Conservation (phyloP, 495 filamentous ascomycete genomes). For the Penicillium pancosmium region DNA sequence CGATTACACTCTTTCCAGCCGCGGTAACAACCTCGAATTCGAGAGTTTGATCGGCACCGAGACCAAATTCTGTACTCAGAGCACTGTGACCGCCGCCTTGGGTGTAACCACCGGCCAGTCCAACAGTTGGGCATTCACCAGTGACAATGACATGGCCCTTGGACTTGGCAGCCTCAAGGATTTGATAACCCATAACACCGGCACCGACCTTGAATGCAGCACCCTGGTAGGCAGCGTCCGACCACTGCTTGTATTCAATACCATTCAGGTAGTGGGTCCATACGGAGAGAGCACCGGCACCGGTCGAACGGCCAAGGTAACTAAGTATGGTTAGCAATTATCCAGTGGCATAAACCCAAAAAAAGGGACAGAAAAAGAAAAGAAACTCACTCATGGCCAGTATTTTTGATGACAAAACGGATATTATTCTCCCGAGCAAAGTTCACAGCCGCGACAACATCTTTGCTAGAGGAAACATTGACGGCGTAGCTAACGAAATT, state of each 20-base stretch:
- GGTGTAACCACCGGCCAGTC: slow-evolving; percentile 58
- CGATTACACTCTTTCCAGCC: slow-evolving; percentile 51
- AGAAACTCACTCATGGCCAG: slow-evolving; percentile 53
- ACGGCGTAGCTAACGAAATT: slow-evolving; percentile 60
- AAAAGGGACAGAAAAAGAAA: not conserved
- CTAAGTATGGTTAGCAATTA: slow-evolving; percentile 12
- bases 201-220: slow-evolving; percentile 59
- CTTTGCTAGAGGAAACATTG: slow-evolving; percentile 39
- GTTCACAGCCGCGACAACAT: slow-evolving; percentile 44
- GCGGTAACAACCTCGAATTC: slow-evolving; percentile 65
- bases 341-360: not conserved
- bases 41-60: slow-evolving; percentile 66
- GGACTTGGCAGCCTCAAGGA: slow-evolving; percentile 48
- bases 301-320: slow-evolving; percentile 62
- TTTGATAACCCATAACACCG: slow-evolving; percentile 53
- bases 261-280: slow-evolving; percentile 63
- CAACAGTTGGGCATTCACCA: slow-evolving; percentile 45
- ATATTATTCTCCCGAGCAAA: slow-evolving; percentile 62
- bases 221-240: slow-evolving; percentile 45
- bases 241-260: slow-evolving; percentile 45
- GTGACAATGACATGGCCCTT: slow-evolving; percentile 35
- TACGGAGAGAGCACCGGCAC: slow-evolving; percentile 54
- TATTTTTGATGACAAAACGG: slow-evolving; percentile 67
- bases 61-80: slow-evolving; percentile 54
- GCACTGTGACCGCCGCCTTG: slow-evolving; percentile 67